phyloP scores from a whole-genome alignment of 495 filamentous ascomycete genomes.

The Clohesyomyces aquaticus region DNA sequence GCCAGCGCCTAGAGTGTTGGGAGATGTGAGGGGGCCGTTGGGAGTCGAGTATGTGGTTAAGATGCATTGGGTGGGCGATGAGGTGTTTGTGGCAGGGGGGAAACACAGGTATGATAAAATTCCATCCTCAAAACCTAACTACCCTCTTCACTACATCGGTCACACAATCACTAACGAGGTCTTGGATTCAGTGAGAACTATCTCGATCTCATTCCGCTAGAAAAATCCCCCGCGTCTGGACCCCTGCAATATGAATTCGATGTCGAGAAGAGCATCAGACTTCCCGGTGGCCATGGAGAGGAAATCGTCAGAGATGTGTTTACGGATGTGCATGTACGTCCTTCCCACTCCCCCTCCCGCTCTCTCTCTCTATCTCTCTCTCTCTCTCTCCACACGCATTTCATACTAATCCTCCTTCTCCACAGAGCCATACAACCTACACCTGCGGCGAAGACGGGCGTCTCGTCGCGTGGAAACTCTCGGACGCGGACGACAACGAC shows the following conservation, averaged over 20 bases:
- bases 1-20: conserved; percentile 63
- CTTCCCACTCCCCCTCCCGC: background rate
- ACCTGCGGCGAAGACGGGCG: conserved; percentile 49
- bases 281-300: conserved; percentile 76
- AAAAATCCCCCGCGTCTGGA: conserved; percentile 43
- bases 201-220: conserved; percentile 45
- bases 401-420: conserved; percentile 1
- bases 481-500: conserved; percentile 26
- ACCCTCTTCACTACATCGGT: background rate
- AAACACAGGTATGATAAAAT: conserved; percentile 55
- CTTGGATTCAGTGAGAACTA: conserved; percentile 38
- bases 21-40: conserved; percentile 72
- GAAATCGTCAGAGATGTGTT: conserved; percentile 83
- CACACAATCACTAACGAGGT: background rate
- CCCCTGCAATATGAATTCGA: conserved; percentile 64
- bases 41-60: conserved; percentile 83
- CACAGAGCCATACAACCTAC: conserved; percentile 34
- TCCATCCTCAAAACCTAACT: background rate
- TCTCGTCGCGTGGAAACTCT: conserved; percentile 43
- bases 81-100: conserved; percentile 64
- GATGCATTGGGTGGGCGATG: conserved; percentile 62
- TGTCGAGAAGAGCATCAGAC: conserved; percentile 61
- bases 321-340: conserved; percentile 67
- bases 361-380: background rate
- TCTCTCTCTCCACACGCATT: background rate